Base-by-base conservation (phyloP, 2,329 filamentous ascomycete species). In the Aspergillus hortae region DNA sequence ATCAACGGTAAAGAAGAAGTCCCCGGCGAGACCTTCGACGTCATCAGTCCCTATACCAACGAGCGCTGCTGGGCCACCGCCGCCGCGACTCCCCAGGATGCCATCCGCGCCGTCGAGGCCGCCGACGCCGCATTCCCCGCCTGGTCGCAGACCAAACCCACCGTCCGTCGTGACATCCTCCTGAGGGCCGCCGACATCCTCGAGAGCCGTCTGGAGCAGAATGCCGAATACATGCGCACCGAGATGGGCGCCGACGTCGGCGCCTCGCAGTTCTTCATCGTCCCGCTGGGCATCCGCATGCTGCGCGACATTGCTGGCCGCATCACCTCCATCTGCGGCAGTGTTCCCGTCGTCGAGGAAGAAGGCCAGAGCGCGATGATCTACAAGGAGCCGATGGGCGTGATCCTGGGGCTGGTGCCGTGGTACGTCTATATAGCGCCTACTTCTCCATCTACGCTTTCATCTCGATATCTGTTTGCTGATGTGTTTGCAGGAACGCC, bases 381-480 rank as follows among this genome's bases (percentile, higher is more conserved):
- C 1, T 71, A 85, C 51, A 85, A 84, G 61, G 88, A 92, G 68
- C 88, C 90, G 0, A 89, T 82, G 63, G 90, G 90, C 1, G 89
- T 92, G 4, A 79, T 91, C 19, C 74, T 94, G 27, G 86, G 83
- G 0, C 89, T 94, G 66, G 87, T 87, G 2, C 88, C 90, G 6
- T 95, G 90, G 89, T 90, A 73, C 59, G 67, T 50, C 19, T 21
- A 23, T 23, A n/a, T 43, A 7, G 9, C 10, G 27, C 27, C 35
- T 9, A 32, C 35, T 17, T 4, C 15, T 17, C 11, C 15, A 17
- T n/a, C 12, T 15, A n/a, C 14, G 14, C 35, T 4, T 2, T 14
- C 2, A 38, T 15, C 35, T 38, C 15, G n/a, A n/a, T 38, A 38
- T 38, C 1, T 1, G 14, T n/a, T n/a, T 14, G 35, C 35, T 35